phyloP scores from a whole-genome alignment of 805 yeast species.

The Cyberlindnera americana region DNA sequence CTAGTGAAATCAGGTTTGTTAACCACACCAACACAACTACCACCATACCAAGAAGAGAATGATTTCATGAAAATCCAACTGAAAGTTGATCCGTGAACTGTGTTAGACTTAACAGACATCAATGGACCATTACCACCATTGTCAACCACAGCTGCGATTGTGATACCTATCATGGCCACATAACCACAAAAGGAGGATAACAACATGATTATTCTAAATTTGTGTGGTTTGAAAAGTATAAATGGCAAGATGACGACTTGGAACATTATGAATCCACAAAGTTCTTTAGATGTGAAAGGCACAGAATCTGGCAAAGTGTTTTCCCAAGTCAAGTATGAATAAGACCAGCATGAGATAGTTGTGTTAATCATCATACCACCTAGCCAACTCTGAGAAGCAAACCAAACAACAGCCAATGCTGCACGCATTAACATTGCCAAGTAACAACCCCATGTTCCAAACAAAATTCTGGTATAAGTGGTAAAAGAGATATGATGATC shows the following conservation, averaged over 20 bases:
- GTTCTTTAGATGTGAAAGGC: constrained; percentile 8
- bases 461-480: constrained; percentile 41
- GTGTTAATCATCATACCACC: constrained; percentile 12
- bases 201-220: constrained; percentile 3
- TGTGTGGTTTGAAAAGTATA: constrained; percentile 5
- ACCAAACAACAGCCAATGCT: constrained; percentile 28
- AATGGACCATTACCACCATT: constrained; percentile 13
- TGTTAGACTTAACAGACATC: constrained; percentile 8
- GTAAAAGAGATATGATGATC: constrained; percentile 50
- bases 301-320: constrained; percentile 10
- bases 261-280: constrained; percentile 10
- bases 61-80: constrained; percentile 39
- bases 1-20: constrained; percentile 40
- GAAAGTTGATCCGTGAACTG: constrained; percentile 17
- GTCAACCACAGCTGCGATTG: constrained; percentile 9
- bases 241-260: constrained; percentile 4
- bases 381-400: constrained; percentile 12
- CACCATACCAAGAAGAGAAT: constrained; percentile 39
- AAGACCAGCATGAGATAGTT: constrained; percentile 1
- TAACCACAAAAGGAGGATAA: constrained; percentile 5
- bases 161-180: constrained; percentile 8
- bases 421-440: constrained; percentile 40
- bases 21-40: constrained; percentile 34
- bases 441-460: constrained; percentile 43
- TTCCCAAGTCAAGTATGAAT: constrained; percentile 6